phyloP scores from a whole-genome alignment of 2,329 filamentous ascomycete species.

The Penicillium sp. region DNA sequence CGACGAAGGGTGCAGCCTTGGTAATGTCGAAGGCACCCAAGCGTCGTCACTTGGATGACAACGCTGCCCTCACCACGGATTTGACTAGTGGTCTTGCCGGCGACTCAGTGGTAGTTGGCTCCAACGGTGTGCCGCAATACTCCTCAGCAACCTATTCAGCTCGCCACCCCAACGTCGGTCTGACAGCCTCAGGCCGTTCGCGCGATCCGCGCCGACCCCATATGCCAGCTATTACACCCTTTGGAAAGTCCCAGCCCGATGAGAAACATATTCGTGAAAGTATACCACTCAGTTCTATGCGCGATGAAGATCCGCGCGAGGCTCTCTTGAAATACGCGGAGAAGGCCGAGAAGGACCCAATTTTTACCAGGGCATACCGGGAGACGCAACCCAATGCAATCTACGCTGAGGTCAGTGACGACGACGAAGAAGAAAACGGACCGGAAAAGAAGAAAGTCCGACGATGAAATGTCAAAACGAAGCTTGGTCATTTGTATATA shows the following conservation, averaged over 20 bases:
- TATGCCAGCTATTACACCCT: constrained; percentile 80
- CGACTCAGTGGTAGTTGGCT: constrained; percentile 74
- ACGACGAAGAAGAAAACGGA: constrained; percentile 70
- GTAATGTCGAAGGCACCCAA: constrained; percentile 94
- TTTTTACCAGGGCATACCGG: constrained; percentile 93
- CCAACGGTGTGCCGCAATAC: constrained; percentile 70
- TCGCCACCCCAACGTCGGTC: constrained; percentile 67
- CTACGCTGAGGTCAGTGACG: constrained; percentile 86
- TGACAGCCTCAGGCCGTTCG: constrained; percentile 74
- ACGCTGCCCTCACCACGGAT: constrained; percentile 82
- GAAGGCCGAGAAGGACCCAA: constrained; percentile 84
- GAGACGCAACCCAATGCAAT: constrained; percentile 88
- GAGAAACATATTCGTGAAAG: constrained; percentile 84
- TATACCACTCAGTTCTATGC: constrained; percentile 86
- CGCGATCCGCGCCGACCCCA: constrained; percentile 82
- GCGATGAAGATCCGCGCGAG: constrained; percentile 93
- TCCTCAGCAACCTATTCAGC: constrained; percentile 62
- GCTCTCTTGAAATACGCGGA: constrained; percentile 94
- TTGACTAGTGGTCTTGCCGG: constrained; percentile 76
- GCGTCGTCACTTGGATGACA: constrained; percentile 92
- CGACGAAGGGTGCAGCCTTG: constrained; percentile 75
- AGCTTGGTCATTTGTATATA: constrained; percentile 2
- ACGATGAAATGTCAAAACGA: constrained; percentile 24
- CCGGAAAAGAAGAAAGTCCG: constrained; percentile 29
- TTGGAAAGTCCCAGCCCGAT: constrained; percentile 86